Base-by-base conservation (phyloP, 208 protist genomes). In the Leishmania braziliensis region DNA sequence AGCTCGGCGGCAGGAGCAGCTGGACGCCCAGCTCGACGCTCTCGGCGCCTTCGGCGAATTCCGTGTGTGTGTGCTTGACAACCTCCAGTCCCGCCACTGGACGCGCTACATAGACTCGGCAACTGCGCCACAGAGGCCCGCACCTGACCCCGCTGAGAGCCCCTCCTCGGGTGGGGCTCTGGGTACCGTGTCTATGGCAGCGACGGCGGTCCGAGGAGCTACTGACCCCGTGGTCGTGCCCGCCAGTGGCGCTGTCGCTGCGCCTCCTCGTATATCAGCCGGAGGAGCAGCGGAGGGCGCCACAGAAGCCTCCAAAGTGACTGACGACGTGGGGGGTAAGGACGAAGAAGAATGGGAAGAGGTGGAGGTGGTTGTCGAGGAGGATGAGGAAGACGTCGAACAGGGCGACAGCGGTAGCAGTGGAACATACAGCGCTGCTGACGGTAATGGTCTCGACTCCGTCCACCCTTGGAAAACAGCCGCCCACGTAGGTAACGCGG, bases 11-110 rank as follows among this genome's bases (percentile, higher is more conserved):
- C 85, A 88, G 72, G 71, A 78, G 36, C 73, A 80, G 62, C 75
- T 88, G 74, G 66, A 88, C 2, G 74, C 65, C 1, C 51, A 79
- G 14, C 75, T 88, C 33, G 20, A 66, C 20, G 62, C 77, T 5
- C 77, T 81, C 48, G 60, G 60, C 46, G 77, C 75, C 8, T 70
- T 74, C 23, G 77, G 63, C n/a, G 81, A 85, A 53, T 80, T 82
- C 48, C 72, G 66, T 46, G 85, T 86, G 8, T 85, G 81, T 39
- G 85, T 88, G 46, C 63, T 88, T 70, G 80, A 76, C 29, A 74
- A 48, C 20, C 39, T 58, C 63, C 79, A 82, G 39, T 78, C 77
- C 33, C 82, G 82, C 36, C 71, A 82, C 82, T 86, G 82, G 82
- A 75, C 68, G 16, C 26, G 56, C 54, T 86, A 80, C 75, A 36